phyloP scores from a whole-genome alignment of 2,329 filamentous ascomycete species.

The Berkeleyomyces basicola region DNA sequence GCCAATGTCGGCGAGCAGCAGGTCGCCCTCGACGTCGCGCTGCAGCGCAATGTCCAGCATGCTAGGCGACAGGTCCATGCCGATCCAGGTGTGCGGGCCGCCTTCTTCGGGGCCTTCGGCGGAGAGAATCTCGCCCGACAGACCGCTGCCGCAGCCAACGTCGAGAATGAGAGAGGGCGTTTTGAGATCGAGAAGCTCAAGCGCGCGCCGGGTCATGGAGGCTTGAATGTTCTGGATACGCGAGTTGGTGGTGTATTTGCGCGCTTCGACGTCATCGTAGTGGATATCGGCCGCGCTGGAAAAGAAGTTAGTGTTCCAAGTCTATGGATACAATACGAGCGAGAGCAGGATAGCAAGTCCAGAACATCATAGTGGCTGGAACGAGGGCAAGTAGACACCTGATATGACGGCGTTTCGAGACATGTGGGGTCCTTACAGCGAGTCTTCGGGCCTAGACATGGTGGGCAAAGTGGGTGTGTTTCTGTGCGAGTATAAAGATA shows the following conservation, averaged over 20 bases:
- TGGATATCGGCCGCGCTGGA: conserved; percentile 85
- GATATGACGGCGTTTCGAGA: background rate
- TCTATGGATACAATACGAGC: too few relatives aligned
- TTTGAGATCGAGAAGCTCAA: conserved; percentile 72
- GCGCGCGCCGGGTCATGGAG: conserved; percentile 81
- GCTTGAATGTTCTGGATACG: conserved; percentile 93
- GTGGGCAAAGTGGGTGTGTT: conserved; percentile 19
- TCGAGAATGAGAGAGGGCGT: conserved; percentile 81
- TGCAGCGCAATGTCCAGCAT: conserved; percentile 95
- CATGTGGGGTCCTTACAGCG: conserved; percentile 41
- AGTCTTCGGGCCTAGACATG: conserved; percentile 97
- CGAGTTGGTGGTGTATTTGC: conserved; percentile 93
- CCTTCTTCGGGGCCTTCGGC: conserved; percentile 50
- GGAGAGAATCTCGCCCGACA: conserved; percentile 86
- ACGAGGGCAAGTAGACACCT: background rate
- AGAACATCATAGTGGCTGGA: background rate
- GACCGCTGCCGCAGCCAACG: conserved; percentile 86
- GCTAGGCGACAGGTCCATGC: conserved; percentile 86
- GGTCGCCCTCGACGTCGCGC: conserved; percentile 77
- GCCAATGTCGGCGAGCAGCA: conserved; percentile 88
- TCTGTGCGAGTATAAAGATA: too few relatives aligned
- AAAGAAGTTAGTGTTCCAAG: background rate
- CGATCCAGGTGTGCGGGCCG: conserved; percentile 88
- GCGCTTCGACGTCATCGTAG: conserved; percentile 89
- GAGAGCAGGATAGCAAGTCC: background rate